Evolutionary conservation across 192 early-diverging fungal genomes (phyloP), one percentile per base, ranked within the genome.

Genomic region (Entomortierella beljakovae): DNA sequence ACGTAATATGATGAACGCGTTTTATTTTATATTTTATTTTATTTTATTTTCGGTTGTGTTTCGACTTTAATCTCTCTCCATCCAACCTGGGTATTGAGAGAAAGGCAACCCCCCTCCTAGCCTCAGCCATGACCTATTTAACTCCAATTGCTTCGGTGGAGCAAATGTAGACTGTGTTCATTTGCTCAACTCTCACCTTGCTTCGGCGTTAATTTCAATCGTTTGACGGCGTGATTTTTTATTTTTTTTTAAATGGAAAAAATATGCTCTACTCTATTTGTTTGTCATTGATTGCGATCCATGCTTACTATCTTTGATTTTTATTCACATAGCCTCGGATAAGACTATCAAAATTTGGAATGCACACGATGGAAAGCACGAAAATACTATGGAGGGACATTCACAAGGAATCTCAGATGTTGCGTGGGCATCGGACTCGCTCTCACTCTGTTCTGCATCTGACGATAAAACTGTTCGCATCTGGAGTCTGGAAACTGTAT

Each of bases 391-490:
- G 64, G 90, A 92, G 68, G 98, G 97, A 35, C 98, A 99, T 69
- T 84, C 88, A 0, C 87, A 92, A 70, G 98, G 98, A 32, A 93
- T 99, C 22, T 98, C 96, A 2, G 98, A 99, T 80, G 89, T 98
- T 26, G 91, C 96, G 42, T 99, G 98, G 98, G 90, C 97, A 13
- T 86, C 91, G 0, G 98, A 99, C 68, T 99, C 98, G 20, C 82
- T 85, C 54, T 90, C 87, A 37, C 83, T 99, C 23, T 94, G 93
- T 49, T 95, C 96, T 3, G 97, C 91, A 8, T 95, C 94, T 2
- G 98, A 99, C 84, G 98, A 99, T 85, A 95, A 90, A 63, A 97
- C 93, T 0, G 92, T 99, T 53, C 90, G 95, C 23, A 94, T 99
- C 61, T 99, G 97, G 97, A 90, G 90, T 54, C 79, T 95, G 31